Evolutionary conservation across 768 basidiomycete species (phyloP), one percentile per base, ranked within the genome.

Genomic region (Naganishia vaughanmartiniae): DNA sequence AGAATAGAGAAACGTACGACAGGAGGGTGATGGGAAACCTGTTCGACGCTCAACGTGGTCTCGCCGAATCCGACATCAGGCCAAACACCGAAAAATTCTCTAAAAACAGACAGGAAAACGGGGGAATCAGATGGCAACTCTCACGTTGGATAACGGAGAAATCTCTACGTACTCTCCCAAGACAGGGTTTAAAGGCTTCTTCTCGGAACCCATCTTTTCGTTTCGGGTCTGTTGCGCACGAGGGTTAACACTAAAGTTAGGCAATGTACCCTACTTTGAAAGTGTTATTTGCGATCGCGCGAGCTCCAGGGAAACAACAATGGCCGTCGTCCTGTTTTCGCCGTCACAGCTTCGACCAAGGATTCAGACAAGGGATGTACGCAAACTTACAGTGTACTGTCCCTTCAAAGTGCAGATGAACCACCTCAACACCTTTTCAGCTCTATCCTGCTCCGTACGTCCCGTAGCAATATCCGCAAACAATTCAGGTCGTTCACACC

Each of bases 111-210:
- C 42, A 31, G 36, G 19, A 65, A 60, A n/a, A 39, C n/a, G n/a
- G n/a, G n/a, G n/a, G n/a, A n/a, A 28, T 77, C 73, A 15, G 73
- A 74, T 42, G 69, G 72, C 60, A 69, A 67, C 21, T 66, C 73
- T 31, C 21, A 12, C 3, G 33, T 0, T 2, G 17, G 60, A 1
- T 1, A 34, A 46, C n/a, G 24, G 24, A 54, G 19, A 39, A 19
- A 30, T 12, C 24, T 51, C 21, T 7, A 72, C 73, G 57, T 73
- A 70, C 74, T 80, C 92, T 82, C 92, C 93, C 19, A 96, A 89
- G 12, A 92, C 93, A 39, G 95, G 95, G 78, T 99, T 99, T 67
- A 99, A 85, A 19, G 95, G 95, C 92, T 98, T 98, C 85, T 98
- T 98, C 86, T 98, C 94, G 0, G 91, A 92, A 17, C 95, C 95